These are phyloP conservation scores for Ophiocordyceps sinensis DNA, from an alignment of 2,329 filamentous ascomycete species.

Conservation along the genomic window DNA sequence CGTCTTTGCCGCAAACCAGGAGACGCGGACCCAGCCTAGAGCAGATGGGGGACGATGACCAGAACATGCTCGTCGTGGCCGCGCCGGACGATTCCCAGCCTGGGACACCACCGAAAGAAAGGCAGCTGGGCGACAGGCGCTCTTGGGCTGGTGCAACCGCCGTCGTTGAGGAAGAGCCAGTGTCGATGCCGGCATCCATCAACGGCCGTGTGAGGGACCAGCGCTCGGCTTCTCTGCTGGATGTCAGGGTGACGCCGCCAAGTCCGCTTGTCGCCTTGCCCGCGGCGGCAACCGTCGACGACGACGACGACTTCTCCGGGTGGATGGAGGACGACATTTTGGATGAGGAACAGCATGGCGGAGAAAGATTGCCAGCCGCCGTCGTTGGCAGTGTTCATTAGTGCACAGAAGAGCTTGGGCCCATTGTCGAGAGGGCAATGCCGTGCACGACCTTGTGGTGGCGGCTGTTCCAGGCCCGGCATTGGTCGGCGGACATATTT, in stretches of 20 bases:
- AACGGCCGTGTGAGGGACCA: not conserved
- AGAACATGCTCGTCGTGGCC: constrained; percentile 48
- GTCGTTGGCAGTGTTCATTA: not conserved
- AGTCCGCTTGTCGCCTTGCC: constrained; percentile 7
- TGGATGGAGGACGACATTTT: constrained; percentile 17
- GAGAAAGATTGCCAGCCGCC: not conserved
- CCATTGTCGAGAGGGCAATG: too few relatives aligned
- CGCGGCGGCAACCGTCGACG: constrained; percentile 4
- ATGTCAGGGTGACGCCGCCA: not conserved
- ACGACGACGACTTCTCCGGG: constrained; percentile 20
- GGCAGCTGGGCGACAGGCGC: constrained; percentile 7
- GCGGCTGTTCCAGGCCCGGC: too few relatives aligned
- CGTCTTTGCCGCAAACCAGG: constrained; percentile 24
- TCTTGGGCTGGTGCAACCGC: constrained; percentile 5
- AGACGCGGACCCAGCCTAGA: constrained; percentile 21
- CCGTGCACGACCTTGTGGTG: too few relatives aligned
- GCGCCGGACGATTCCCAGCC: constrained; percentile 50
- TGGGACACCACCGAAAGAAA: constrained; percentile 30
- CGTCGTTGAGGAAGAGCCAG: not conserved
- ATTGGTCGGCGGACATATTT: too few relatives aligned
- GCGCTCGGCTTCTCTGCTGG: not conserved
- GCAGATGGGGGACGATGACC: constrained; percentile 22
- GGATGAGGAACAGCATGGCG: constrained; percentile 4
- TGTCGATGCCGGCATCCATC: not conserved
- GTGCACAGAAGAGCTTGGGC: not conserved